Percentiles rank a stretch among this genome's conserved stretches.
These are phyloP conservation scores for Lasiodiplodia theobromae DNA, from an alignment of 2,329 filamentous ascomycete species.

Conservation along the genomic window DNA sequence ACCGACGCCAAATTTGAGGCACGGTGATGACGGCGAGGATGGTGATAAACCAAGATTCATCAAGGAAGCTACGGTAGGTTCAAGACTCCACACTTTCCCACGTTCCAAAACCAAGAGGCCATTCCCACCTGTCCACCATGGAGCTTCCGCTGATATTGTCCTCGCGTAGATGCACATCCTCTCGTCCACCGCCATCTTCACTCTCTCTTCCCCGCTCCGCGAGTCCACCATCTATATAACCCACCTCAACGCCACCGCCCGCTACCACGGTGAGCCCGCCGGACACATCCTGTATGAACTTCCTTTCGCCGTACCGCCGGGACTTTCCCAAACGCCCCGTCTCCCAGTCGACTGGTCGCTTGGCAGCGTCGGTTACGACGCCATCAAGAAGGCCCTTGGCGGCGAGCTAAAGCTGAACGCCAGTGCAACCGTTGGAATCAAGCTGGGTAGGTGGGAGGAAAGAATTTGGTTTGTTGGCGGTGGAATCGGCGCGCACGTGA, in stretches of 20 bases:
- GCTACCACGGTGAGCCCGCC: constrained; percentile 80
- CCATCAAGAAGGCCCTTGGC: constrained; percentile 79
- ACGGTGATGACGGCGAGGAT: constrained; percentile 48
- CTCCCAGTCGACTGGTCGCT: constrained; percentile 84
- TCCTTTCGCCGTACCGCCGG: constrained; percentile 79
- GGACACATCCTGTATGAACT: constrained; percentile 78
- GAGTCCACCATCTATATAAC: constrained; percentile 79
- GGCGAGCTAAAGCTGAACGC: constrained; percentile 81
- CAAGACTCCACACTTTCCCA: no score
- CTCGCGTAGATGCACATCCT: constrained; percentile 73
- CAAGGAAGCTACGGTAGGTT: constrained; percentile 71
- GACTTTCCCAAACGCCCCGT: constrained; percentile 73
- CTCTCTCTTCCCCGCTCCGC: constrained; percentile 77
- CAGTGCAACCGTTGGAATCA: constrained; percentile 75
- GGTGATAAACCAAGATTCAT: constrained; percentile 72
- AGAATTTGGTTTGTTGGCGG: constrained; percentile 60
- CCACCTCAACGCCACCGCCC: constrained; percentile 81
- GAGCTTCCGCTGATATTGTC: no score
- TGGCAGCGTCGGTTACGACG: constrained; percentile 81
- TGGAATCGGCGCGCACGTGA: constrained; percentile 56
- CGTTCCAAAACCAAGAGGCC: not conserved
- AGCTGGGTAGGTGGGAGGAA: constrained; percentile 77
- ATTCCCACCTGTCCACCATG: not conserved
- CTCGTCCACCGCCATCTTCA: constrained; percentile 85
- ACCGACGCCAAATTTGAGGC: constrained; percentile 69